Evolutionary conservation across 1,284 basidiomycete genomes (phyloP).

Genomic region (Tylopilus sp.): DNA sequence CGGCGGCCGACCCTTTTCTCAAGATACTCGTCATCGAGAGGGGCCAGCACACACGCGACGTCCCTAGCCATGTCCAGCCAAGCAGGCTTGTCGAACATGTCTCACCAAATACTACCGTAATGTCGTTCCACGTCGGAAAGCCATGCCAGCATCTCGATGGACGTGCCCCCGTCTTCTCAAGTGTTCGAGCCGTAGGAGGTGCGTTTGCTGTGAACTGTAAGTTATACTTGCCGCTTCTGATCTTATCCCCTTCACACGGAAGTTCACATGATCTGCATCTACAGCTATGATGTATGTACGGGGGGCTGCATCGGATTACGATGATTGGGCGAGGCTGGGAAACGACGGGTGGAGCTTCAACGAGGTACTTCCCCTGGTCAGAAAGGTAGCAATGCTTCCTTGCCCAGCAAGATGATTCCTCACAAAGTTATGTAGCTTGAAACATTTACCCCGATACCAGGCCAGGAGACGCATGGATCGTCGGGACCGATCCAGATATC

Average conservation of each 20-base stretch:
- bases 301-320: slow-evolving; percentile 13
- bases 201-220: slow-evolving; percentile 57
- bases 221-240: background rate
- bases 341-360: slow-evolving; percentile 15
- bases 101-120: slow-evolving; percentile 48
- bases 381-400: slow-evolving; percentile 52
- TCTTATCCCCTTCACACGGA: too few species aligned
- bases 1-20: slow-evolving; percentile 51
- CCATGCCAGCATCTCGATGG: slow-evolving; percentile 42
- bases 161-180: background rate
- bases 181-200: slow-evolving; percentile 65
- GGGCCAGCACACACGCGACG: slow-evolving; percentile 60
- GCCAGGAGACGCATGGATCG: slow-evolving; percentile 58
- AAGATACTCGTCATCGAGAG: slow-evolving; percentile 57
- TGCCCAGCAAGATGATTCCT: too few species aligned
- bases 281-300: background rate
- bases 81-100: slow-evolving; percentile 56
- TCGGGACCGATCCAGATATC: slow-evolving; percentile 67
- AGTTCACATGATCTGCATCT: too few species aligned
- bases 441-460: slow-evolving; percentile 54
- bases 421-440: slow-evolving; percentile 52
- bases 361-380: slow-evolving; percentile 57
- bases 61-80: slow-evolving; percentile 61
- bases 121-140: slow-evolving; percentile 54
- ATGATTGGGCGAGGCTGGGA: slow-evolving; percentile 6